phyloP scores from a whole-genome alignment of 441 rosid genomes.

The Adansonia rubrostipa region DNA sequence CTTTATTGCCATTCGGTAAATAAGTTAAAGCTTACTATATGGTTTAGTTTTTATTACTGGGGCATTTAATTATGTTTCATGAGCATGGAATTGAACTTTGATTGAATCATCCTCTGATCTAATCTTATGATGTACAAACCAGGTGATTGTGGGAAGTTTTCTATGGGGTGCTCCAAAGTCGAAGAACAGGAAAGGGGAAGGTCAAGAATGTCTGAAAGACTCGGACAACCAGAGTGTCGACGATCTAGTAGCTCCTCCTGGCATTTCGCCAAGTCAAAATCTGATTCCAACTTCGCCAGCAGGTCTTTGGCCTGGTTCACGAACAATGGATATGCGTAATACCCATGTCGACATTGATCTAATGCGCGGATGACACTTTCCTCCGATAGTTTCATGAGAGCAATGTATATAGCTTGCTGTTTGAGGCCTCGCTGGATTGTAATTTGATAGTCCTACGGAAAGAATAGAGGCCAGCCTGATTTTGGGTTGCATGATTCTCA shows the following conservation, averaged over 20 bases:
- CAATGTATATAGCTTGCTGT: slow-evolving; percentile 46
- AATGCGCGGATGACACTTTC: slow-evolving; percentile 71
- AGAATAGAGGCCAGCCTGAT: slow-evolving; percentile 37
- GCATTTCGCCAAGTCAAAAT: slow-evolving; percentile 60
- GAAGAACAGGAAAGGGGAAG: slow-evolving; percentile 61
- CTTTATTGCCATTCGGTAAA: not conserved
- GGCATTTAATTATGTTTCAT: not conserved
- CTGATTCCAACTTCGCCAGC: slow-evolving; percentile 58
- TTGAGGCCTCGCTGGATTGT: slow-evolving; percentile 32
- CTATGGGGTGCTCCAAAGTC: slow-evolving; percentile 71
- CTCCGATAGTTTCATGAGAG: slow-evolving; percentile 20
- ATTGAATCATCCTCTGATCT: slow-evolving; percentile 1
- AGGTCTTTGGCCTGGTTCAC: slow-evolving; percentile 76
- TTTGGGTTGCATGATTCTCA: slow-evolving; percentile 27
- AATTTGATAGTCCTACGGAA: slow-evolving; percentile 28
- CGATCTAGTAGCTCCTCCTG: slow-evolving; percentile 46
- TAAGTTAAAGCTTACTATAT: slow-evolving; percentile 1
- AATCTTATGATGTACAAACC: slow-evolving; percentile 18
- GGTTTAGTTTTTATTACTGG: not conserved
- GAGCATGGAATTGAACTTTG: not conserved
- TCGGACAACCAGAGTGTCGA: slow-evolving; percentile 51
- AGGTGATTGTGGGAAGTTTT: slow-evolving; percentile 96
- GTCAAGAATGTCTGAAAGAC: slow-evolving; percentile 52
- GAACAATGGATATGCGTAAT: slow-evolving; percentile 69
- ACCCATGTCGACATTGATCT: slow-evolving; percentile 78